Evolutionary conservation across 2,329 filamentous ascomycete species (phyloP).

Genomic region (Akanthomyces lecanii): DNA sequence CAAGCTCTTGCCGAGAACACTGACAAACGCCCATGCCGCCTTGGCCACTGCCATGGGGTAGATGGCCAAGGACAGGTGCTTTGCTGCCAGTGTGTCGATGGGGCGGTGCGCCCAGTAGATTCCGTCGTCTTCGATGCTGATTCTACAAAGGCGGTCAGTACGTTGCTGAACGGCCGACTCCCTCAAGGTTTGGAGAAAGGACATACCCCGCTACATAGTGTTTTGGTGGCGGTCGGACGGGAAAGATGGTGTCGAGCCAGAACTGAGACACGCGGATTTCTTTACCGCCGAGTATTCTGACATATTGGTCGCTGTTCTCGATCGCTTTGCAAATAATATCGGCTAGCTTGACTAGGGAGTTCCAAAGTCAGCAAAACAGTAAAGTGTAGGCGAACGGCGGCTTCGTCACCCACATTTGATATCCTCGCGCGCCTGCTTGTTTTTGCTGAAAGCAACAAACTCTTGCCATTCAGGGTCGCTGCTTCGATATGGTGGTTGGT

Average conservation of each 20-base stretch:
- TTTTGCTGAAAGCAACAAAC: conserved; percentile 55
- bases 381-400: not conserved
- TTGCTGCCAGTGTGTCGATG: conserved; percentile 45
- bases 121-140: conserved; percentile 46
- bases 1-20: conserved; percentile 44
- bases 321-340: conserved; percentile 35
- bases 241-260: conserved; percentile 62
- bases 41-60: conserved; percentile 50
- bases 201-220: conserved; percentile 57
- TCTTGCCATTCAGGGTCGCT: conserved; percentile 60
- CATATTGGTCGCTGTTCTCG: conserved; percentile 36
- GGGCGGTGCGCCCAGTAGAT: conserved; percentile 44
- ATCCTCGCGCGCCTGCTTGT: conserved; percentile 42
- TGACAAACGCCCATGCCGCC: conserved; percentile 50
- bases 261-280: conserved; percentile 45
- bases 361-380: not conserved
- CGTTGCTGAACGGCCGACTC: not conserved
- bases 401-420: conserved; percentile 42
- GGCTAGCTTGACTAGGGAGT: conserved; percentile 33
- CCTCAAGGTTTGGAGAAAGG: not conserved
- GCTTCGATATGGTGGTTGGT: conserved; percentile 48
- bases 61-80: conserved; percentile 44
- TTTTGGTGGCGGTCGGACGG: conserved; percentile 53
- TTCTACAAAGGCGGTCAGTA: conserved; percentile 30
- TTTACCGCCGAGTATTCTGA: conserved; percentile 43